Percentiles rank a stretch among this genome's conserved stretches.
phyloP scores from a whole-genome alignment of 1,284 basidiomycete species.

The Boletus chippewaensis region DNA sequence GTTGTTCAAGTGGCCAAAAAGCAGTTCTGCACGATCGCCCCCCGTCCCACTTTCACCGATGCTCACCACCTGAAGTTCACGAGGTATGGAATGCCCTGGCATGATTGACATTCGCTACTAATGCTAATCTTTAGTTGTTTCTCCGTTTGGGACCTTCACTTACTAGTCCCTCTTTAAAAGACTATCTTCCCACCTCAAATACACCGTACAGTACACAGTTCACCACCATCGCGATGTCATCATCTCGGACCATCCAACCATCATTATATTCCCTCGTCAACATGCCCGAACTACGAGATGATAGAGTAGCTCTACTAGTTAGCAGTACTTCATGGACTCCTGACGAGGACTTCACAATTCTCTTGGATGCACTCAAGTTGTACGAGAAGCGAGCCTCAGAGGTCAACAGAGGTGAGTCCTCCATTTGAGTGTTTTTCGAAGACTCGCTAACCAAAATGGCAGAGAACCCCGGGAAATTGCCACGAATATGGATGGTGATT shows the following conservation, averaged over 20 bases:
- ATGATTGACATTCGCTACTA: constrained; percentile 17
- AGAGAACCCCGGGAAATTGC: constrained; percentile 41
- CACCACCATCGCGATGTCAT: constrained; percentile 36
- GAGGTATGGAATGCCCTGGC: constrained; percentile 43
- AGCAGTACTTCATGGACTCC: constrained; percentile 97
- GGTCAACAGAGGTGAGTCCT: constrained; percentile 21
- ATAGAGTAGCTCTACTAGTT: constrained; percentile 82
- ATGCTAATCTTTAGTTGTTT: constrained; percentile 44
- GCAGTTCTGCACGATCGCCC: constrained; percentile 84
- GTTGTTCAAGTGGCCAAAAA: constrained; percentile 58
- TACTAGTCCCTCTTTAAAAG: constrained; percentile 27
- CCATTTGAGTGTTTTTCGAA: not conserved
- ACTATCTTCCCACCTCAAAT: constrained; percentile 39
- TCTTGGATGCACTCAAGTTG: constrained; percentile 63
- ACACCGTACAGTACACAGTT: constrained; percentile 61
- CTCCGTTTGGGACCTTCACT: constrained; percentile 41
- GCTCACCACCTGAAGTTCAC: constrained; percentile 64
- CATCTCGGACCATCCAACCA: constrained; percentile 9
- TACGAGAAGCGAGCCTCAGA: constrained; percentile 62
- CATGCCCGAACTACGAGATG: constrained; percentile 46
- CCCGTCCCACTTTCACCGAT: constrained; percentile 71
- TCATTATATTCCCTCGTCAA: constrained; percentile 35
- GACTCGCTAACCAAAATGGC: not conserved
- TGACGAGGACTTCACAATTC: constrained; percentile 90
- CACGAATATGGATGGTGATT: constrained; percentile 76